Percentiles rank a stretch among this genome's conserved stretches.
These are phyloP conservation scores for Trametes pubescens DNA, from an alignment of 1,284 basidiomycete species.

Conservation along the genomic window DNA sequence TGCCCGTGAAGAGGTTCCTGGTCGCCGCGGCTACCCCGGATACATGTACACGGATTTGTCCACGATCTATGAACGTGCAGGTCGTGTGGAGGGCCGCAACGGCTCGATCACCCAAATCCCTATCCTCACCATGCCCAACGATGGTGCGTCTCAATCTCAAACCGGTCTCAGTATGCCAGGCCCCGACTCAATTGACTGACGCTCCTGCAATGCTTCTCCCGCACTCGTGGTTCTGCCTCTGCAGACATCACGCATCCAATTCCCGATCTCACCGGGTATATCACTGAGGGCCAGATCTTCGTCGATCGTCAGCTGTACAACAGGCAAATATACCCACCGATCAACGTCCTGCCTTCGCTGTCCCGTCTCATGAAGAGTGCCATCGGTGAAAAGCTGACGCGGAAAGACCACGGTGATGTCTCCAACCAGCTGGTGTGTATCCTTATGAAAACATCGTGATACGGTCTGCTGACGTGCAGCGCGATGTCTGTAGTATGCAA, in stretches of 20 bases:
- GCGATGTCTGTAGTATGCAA: constrained; percentile 76
- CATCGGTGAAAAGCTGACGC: constrained; percentile 96
- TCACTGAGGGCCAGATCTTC: constrained; percentile 99
- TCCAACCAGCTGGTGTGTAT: constrained; percentile 90
- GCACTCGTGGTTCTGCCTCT: constrained; percentile 20
- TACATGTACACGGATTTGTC: constrained; percentile 99
- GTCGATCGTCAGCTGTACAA: constrained; percentile 96
- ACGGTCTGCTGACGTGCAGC: constrained; percentile 22
- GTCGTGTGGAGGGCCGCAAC: constrained; percentile 97
- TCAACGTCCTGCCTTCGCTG: constrained; percentile 98
- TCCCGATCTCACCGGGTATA: constrained; percentile 99
- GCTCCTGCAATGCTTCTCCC: constrained; percentile 25
- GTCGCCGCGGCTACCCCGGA: constrained; percentile 99
- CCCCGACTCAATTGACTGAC: constrained; percentile 12
- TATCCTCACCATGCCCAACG: constrained; percentile 99
- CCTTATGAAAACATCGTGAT: constrained; percentile 13
- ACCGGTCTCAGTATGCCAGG: constrained; percentile 27
- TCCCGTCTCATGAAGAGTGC: constrained; percentile 99
- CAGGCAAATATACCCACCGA: constrained; percentile 98
- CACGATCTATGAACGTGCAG: constrained; percentile 99
- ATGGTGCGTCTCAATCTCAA: constrained; percentile 66
- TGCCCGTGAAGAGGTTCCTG: constrained; percentile 98
- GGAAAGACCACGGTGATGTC: constrained; percentile 98
- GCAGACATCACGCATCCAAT: constrained; percentile 99
- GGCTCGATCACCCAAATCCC: constrained; percentile 99